Evolutionary conservation across 441 rosid species (phyloP), one percentile per base, ranked within the genome.

Genomic region (Daphne laureola): DNA sequence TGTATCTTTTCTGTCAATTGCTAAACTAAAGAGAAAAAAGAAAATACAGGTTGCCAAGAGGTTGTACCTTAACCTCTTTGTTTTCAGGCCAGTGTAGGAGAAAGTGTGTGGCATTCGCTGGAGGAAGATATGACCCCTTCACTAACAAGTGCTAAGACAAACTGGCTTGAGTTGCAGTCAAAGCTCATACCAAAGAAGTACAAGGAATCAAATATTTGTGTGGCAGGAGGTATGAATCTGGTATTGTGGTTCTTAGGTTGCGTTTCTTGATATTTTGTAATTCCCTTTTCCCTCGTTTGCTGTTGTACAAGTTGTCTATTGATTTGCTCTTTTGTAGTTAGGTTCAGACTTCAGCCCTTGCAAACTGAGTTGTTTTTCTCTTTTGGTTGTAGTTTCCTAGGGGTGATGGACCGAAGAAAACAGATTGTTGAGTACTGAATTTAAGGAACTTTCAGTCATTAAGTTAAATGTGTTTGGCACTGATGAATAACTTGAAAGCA

Each of bases 151-250:
- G 74, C 73, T 60, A 86, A 81, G 81, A 75, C 86, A 63, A 90
- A 90, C 72, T 94, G 99, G 99, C 79, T 94, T 84, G 99, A 94
- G 54, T 70, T 90, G 45, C 97, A 90, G 62, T 85, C 99, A 53
- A 84, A 78, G 74, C 75, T 84, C 67, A 63, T 86, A 35, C 78
- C 89, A 6, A 87, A 70, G 67, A 74, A 69, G 31, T 71, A 73
- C 63, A 77, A 66, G 75, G 90, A 86, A 67, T 76, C 96, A 65
- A 90, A 84, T 67, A 69, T 94, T 68, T 94, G 99, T 78, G 88
- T 90, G 64, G 89, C 87, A 70, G 99, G 99, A 86, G 99, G 99
- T 94, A 86, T 73, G 95, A 64, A 77, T 73, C 73, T 77, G 73
- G 71, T 74, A 48, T 52, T 70, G 50, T 63, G 69, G 51, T 54